A percentile compares a stretch with the other conserved stretches of the same genome.
Evolutionary conservation across 2,329 filamentous ascomycete genomes (phyloP).

Genomic region (Chaetomiaceae sp.): DNA sequence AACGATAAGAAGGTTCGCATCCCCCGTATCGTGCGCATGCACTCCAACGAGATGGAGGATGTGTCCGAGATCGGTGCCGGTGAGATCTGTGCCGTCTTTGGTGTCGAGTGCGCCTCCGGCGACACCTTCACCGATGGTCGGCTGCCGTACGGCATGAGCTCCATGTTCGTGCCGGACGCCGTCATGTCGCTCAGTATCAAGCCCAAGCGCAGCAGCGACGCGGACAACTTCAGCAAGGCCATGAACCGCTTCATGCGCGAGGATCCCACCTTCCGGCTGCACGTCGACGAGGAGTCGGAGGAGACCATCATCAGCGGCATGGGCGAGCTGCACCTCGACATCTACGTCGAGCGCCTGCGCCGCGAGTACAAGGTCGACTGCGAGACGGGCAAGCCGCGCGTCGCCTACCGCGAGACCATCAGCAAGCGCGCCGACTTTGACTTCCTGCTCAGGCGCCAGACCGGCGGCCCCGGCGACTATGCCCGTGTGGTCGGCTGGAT

Average conservation of each 20-base stretch:
- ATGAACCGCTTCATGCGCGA: conserved; percentile 99
- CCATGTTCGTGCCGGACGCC: conserved; percentile 96
- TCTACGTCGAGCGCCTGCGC: conserved; percentile 94
- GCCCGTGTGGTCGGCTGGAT: conserved; percentile 88
- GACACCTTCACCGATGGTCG: conserved; percentile 96
- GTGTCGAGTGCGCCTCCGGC: conserved; percentile 93
- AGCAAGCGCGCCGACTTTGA: conserved; percentile 76
- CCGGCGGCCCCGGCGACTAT: conserved; percentile 90
- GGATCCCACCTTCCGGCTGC: conserved; percentile 94
- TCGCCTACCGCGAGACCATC: conserved; percentile 94
- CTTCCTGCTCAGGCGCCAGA: conserved; percentile 91
- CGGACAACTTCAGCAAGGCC: conserved; percentile 92
- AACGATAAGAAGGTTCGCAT: conserved; percentile 95
- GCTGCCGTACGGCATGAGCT: conserved; percentile 90
- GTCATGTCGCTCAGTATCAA: conserved; percentile 98
- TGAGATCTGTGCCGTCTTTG: conserved; percentile 98
- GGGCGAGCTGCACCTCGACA: conserved; percentile 94
- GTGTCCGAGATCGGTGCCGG: conserved; percentile 86
- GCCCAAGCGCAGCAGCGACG: conserved; percentile 87
- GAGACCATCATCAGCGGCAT: conserved; percentile 98
- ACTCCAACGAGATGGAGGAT: conserved; percentile 99
- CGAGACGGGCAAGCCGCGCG: conserved; percentile 90
- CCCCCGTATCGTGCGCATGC: conserved; percentile 96
- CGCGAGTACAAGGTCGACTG: conserved; percentile 97
- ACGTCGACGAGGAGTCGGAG: conserved; percentile 84